phyloP scores from a whole-genome alignment of 768 basidiomycete genomes.

The Tubosaeta brunneosetosa region DNA sequence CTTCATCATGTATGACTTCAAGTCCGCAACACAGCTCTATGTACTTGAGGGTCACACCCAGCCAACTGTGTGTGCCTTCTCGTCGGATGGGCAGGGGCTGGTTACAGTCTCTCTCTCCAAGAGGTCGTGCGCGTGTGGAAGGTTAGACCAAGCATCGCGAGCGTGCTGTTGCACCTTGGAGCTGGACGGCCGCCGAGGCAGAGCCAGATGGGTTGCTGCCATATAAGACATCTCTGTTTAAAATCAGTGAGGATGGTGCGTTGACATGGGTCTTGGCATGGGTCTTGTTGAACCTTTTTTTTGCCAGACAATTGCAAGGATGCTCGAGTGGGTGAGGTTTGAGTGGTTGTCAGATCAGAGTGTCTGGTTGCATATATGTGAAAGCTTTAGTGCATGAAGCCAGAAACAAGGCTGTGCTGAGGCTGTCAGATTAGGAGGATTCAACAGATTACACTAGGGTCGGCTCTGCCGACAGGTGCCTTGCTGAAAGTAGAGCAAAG shows the following conservation, averaged over 20 bases:
- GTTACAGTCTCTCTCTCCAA: slow-evolving; percentile 84
- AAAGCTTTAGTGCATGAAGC: slow-evolving; percentile 74
- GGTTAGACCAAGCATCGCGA: slow-evolving; percentile 83
- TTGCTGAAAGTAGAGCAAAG: no score
- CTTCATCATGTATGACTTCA: slow-evolving; percentile 92
- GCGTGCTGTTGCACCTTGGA: slow-evolving; percentile 77
- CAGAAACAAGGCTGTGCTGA: background rate
- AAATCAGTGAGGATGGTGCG: slow-evolving; percentile 79
- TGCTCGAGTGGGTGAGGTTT: slow-evolving; percentile 68
- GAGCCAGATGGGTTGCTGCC: slow-evolving; percentile 79
- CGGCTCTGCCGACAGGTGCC: no score
- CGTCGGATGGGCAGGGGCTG: slow-evolving; percentile 86
- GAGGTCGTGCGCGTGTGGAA: slow-evolving; percentile 90
- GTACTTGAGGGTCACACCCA: slow-evolving; percentile 90
- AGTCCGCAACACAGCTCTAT: slow-evolving; percentile 91
- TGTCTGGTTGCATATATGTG: slow-evolving; percentile 77
- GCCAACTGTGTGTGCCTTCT: slow-evolving; percentile 84
- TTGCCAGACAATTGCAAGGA: slow-evolving; percentile 48
- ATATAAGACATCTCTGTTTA: slow-evolving; percentile 83
- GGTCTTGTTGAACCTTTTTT: background rate
- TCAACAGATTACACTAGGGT: no score
- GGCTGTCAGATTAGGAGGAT: no score
- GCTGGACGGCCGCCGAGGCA: slow-evolving; percentile 90
- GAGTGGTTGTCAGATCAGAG: slow-evolving; percentile 84
- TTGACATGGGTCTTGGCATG: background rate